These are phyloP conservation scores for Pterocarpus macrocarpus DNA, from an alignment of 306 rosid genomes.

Conservation along the genomic window DNA sequence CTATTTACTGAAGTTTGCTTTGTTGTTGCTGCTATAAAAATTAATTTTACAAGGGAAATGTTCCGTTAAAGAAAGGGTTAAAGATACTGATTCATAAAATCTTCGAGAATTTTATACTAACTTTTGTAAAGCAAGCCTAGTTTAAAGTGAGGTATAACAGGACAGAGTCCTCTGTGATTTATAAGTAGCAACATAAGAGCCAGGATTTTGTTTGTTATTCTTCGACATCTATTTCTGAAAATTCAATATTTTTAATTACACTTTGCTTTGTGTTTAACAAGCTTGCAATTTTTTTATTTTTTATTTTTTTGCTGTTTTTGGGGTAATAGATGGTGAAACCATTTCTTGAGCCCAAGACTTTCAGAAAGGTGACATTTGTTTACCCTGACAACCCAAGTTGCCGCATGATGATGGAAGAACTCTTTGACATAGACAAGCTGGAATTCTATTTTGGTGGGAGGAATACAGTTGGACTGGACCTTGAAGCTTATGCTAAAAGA, in stretches of 20 bases:
- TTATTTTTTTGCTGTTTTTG: no score
- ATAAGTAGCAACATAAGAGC: not conserved
- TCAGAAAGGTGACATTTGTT: conserved; percentile 73
- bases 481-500: conserved; percentile 60
- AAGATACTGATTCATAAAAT: no score
- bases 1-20: no score
- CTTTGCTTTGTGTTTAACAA: conserved; percentile 7
- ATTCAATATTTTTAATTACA: conserved; percentile 4
- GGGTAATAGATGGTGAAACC: conserved; percentile 75
- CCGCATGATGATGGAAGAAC: conserved; percentile 68
- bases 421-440: conserved; percentile 65
- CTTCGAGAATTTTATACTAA: no score
- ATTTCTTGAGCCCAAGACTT: conserved; percentile 76
- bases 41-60: no score
- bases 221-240: not conserved
- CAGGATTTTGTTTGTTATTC: not conserved
- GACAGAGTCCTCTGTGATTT: no score
- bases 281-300: conserved; percentile 26
- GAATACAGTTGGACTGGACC: conserved; percentile 52
- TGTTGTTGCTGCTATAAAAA: no score
- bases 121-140: no score
- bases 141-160: no score
- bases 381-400: conserved; percentile 72
- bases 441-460: conserved; percentile 79
- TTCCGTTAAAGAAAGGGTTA: no score